phyloP scores from a whole-genome alignment of 805 yeast genomes.

The Torulaspora maleeae region DNA sequence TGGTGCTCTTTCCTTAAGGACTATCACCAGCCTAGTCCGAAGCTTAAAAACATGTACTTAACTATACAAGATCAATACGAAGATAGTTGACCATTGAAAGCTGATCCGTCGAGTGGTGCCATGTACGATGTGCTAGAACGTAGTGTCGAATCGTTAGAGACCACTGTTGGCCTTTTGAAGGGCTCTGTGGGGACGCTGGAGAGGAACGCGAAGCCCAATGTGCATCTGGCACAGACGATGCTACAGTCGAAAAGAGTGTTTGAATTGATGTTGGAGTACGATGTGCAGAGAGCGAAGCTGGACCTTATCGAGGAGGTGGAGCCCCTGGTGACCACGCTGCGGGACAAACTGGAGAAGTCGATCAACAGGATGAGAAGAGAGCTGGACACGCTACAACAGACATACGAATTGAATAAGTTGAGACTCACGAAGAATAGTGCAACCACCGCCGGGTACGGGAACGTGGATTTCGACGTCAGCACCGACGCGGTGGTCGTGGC shows the following conservation, averaged over 20 bases:
- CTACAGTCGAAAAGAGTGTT: constrained; percentile 28
- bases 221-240: constrained; percentile 23
- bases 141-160: constrained; percentile 23
- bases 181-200: constrained; percentile 21
- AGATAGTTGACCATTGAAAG: background rate
- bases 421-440: constrained; percentile 19
- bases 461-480: constrained; percentile 16
- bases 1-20: background rate
- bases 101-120: background rate
- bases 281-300: constrained; percentile 32
- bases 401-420: constrained; percentile 28
- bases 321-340: constrained; percentile 28
- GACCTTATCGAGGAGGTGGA: constrained; percentile 34
- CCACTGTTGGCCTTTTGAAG: constrained; percentile 20
- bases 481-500: constrained; percentile 32
- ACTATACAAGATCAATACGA: background rate
- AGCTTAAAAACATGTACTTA: background rate
- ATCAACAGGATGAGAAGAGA: constrained; percentile 28
- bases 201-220: constrained; percentile 20
- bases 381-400: constrained; percentile 28
- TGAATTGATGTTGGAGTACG: constrained; percentile 33
- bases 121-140: constrained; percentile 28
- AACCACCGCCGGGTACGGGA: background rate
- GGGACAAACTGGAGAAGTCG: constrained; percentile 27
- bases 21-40: background rate